These are phyloP conservation scores for Auricularia sp. DNA, from an alignment of 768 basidiomycete genomes.

Conservation along the genomic window DNA sequence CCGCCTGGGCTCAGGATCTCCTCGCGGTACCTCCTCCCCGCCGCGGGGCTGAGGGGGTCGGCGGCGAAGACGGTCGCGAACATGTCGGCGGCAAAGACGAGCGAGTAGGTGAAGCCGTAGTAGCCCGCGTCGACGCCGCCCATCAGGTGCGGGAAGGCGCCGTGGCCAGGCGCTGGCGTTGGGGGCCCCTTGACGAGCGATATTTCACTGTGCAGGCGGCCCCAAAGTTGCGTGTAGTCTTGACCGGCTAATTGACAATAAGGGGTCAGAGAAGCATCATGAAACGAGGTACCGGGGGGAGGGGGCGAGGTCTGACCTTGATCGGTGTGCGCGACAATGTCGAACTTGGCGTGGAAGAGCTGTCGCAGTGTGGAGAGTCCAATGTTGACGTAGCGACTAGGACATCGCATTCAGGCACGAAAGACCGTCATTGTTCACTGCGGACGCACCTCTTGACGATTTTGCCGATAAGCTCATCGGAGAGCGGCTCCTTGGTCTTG, in stretches of 20 bases:
- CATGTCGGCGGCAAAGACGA: constrained; percentile 52
- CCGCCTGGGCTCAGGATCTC: constrained; percentile 68
- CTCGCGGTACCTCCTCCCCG: constrained; percentile 28
- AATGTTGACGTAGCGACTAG: constrained; percentile 58
- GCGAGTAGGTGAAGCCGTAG: constrained; percentile 49
- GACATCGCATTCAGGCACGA: not conserved
- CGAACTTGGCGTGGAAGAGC: constrained; percentile 73
- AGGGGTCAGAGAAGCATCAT: too few relatives aligned
- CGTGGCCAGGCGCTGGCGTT: too few relatives aligned
- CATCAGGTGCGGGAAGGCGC: too few relatives aligned
- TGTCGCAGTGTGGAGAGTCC: constrained; percentile 77
- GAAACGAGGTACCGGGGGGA: constrained; percentile 5
- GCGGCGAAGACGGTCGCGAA: constrained; percentile 52
- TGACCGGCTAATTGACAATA: too few relatives aligned
- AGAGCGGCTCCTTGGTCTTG: constrained; percentile 58
- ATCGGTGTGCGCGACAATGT: constrained; percentile 63
- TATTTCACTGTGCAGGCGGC: constrained; percentile 53
- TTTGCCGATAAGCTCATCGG: constrained; percentile 63
- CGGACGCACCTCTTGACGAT: constrained; percentile 58
- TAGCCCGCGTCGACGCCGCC: too few relatives aligned
- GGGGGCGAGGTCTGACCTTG: not conserved
- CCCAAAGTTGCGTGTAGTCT: constrained; percentile 75
- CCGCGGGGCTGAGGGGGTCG: constrained; percentile 38
- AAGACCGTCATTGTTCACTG: not conserved
- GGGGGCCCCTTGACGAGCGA: constrained; percentile 49